Percentiles rank a stretch among this genome's conserved stretches.
Conservation (phyloP, 2,329 filamentous ascomycete genomes). For the Aspergillus neoniger region DNA sequence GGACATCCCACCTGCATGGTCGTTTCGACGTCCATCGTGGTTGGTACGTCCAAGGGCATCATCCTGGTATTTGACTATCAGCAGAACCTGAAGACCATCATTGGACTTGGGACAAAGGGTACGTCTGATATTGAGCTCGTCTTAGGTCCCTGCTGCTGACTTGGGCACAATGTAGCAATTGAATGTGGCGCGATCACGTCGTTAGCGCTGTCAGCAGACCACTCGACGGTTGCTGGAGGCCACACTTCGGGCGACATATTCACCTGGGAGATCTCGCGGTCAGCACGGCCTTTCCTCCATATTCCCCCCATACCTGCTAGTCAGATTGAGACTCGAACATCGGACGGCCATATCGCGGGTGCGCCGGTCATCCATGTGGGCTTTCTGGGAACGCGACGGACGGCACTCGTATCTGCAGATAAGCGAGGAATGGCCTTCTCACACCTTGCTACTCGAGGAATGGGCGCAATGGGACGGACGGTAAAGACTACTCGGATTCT, state of each 20-base stretch:
- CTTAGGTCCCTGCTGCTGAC: not conserved
- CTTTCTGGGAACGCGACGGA: constrained; percentile 90
- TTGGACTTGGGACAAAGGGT: constrained; percentile 91
- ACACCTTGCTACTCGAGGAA: constrained; percentile 87
- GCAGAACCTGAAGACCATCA: constrained; percentile 89
- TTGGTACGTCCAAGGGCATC: constrained; percentile 93
- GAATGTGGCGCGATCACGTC: constrained; percentile 88
- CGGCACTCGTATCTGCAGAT: constrained; percentile 91
- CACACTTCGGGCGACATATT: constrained; percentile 91
- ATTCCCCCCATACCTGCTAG: constrained; percentile 74
- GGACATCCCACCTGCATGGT: constrained; percentile 86
- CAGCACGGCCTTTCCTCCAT: constrained; percentile 83
- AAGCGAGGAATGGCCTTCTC: constrained; percentile 97
- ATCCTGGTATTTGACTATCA: constrained; percentile 97
- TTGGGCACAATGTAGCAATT: constrained; percentile 60
- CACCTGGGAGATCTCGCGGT: constrained; percentile 87
- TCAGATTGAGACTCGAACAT: constrained; percentile 64
- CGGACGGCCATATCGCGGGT: constrained; percentile 79
- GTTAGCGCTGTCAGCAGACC: constrained; percentile 88
- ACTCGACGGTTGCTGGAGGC: constrained; percentile 85
- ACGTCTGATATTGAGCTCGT: constrained; percentile 27
- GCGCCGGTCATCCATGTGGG: constrained; percentile 85
- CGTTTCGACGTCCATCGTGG: constrained; percentile 81
- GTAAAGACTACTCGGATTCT: constrained; percentile 90
- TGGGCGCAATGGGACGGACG: constrained; percentile 78